These are phyloP conservation scores for Durusdinium trenchii DNA, from an alignment of 73 alveolate genomes.

Conservation along the genomic window DNA sequence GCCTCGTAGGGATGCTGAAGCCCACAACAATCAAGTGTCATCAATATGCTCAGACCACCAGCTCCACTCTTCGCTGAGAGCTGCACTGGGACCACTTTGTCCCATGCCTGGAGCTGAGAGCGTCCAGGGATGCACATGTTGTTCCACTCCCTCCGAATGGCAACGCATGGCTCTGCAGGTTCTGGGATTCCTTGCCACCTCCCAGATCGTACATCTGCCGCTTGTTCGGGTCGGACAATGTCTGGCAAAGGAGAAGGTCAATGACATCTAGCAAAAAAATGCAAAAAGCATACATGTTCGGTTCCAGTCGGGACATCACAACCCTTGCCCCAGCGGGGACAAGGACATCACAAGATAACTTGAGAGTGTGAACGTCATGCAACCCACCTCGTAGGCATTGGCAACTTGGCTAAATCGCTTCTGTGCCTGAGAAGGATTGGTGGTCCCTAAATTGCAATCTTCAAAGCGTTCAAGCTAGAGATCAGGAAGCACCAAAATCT, in stretches of 20 bases:
- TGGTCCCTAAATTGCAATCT: neutral
- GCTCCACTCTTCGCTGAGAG: too few relatives aligned
- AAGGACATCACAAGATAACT: neutral
- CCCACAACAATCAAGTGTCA: too few relatives aligned
- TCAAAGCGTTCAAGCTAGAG: neutral
- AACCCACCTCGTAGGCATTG: slow-evolving; percentile 70
- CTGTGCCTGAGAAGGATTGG: slow-evolving; percentile 28
- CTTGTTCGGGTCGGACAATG: slow-evolving; percentile 38
- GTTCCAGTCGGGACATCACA: neutral
- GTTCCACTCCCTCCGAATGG: neutral
- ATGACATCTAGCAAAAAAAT: neutral
- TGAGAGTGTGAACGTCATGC: neutral
- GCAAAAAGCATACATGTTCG: neutral
- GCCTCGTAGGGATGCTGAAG: too few relatives aligned
- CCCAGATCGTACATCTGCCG: slow-evolving; percentile 41
- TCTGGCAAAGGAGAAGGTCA: neutral
- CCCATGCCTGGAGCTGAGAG: neutral
- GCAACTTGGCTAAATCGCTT: slow-evolving; percentile 86
- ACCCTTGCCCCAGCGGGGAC: neutral
- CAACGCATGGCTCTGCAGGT: neutral
- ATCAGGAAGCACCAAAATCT: neutral
- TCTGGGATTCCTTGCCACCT: neutral
- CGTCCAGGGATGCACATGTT: neutral
- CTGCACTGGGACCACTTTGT: neutral
- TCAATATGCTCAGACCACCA: too few relatives aligned